Base-by-base conservation (phyloP, 306 rosid genomes). In the Casuarina equisetifolia region DNA sequence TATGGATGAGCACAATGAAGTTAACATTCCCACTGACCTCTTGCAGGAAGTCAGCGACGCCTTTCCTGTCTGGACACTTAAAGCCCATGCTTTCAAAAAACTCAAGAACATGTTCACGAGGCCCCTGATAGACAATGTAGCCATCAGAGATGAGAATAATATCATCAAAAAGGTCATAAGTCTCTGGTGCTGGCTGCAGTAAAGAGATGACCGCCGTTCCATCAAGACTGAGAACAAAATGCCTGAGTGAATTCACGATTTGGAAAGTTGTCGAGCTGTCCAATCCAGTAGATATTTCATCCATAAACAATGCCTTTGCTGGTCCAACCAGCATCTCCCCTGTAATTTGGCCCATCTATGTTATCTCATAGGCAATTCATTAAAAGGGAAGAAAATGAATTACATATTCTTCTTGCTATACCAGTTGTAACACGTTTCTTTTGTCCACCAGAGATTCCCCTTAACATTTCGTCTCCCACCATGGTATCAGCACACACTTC, bases 271-370 rank as follows among this genome's bases (percentile, higher is more conserved):
- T 94, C 0, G 98, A 94, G 79, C 97, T 94, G 82, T 94, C 97
- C 85, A 94, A 88, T 73, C 97, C 97, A 43, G 93, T 92, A 51
- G 98, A 92, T 82, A 94, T 94, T 80, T 94, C 98, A 74, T 94
- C 98, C 98, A 94, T 94, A 85, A 94, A 90, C 63, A 94, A 88
- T 38, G 96, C 97, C 81, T 85, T 85, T 72, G 91, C 88, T 2
- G 97, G 97, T 85, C 98, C 98, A 83, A 92, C 97, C 75, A 94
- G 90, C 91, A 94, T 94, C 90, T 94, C 98, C 78, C 97, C 98
- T 94, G 43, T 70, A 64, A 50, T 59, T 44, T 46, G 25, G 35
- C 16, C 54, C 9, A 5, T 4, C 7, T 3, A 45, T 10, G 32
- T 12, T n/a, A 66, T 11, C 36, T 3, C 16, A 16, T 10, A 49